Base-by-base conservation (phyloP, 768 basidiomycete species). In the Melanogaster broomeanus region DNA sequence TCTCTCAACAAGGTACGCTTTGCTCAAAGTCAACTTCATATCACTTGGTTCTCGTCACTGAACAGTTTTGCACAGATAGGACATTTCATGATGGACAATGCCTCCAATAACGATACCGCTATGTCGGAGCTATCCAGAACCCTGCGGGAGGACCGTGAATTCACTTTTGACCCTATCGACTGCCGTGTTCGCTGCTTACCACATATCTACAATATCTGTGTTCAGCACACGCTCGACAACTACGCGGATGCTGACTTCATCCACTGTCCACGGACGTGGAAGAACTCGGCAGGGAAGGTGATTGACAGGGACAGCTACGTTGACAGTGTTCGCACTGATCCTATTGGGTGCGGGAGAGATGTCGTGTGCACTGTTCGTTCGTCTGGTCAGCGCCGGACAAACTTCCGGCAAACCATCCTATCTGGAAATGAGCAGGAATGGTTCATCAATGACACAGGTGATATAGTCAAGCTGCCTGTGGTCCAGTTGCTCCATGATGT, bases 401-500 rank as follows among this genome's bases (percentile, higher is more conserved):
- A 18, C 12, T 55, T 52, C 27, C 13, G 25, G 31, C 25, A 52
- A 30, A 40, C 37, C 3, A 48, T 56, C 30, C 9, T 15, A 3
- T 39, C 45, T 42, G 55, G 51, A 3, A 48, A 56, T 4, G 21
- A 41, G 9, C 45, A 35, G 11, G 22, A 56, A 6, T 48, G 34
- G 45, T 56, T 56, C 9, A 6, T 21, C 13, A 35, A 52, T 30
- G n/a, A 39, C 12, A 6, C 3, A n/a, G 44, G 42, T 0, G 5
- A 12, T 1, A 12, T 10, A 16, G 13, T 33, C 16, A 16, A 2
- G 0, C 47, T 53, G 7, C 47, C 52, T 1, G 7, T 38, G 3
- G 30, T 35, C 6, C 6, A 57, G 21, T 44, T 54, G 1, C 47
- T 57, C 1, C 61, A 65, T 3, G 70, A 79, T 51, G 68, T 77